Base-by-base conservation (phyloP, 495 filamentous ascomycete genomes). In the Platismatia glauca region DNA sequence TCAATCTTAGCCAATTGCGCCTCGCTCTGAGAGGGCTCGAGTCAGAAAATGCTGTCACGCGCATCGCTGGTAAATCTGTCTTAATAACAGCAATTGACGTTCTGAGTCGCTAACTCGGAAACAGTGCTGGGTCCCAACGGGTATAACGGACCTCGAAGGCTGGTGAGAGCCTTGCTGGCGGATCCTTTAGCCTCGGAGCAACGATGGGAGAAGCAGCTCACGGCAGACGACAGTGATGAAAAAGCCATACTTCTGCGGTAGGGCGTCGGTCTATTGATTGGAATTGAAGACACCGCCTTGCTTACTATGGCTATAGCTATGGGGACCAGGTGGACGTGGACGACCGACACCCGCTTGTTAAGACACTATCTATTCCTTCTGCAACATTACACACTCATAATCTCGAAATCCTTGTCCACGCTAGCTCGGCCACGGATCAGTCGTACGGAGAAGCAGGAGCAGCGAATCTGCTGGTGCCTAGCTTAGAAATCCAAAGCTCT, bases 1-100 rank as follows among this genome's bases (percentile, higher is more conserved):
- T 91, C 62, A 89, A 89, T 73, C 77, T 88, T 27, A 87, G 88
- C 61, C 83, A 90, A 66, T 71, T 97, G 58, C 86, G 90, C 68
- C 80, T 97, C 66, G 93, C 91, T 22, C 72, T 91, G 70, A 80
- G 86, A 57, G 90, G 90, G 8, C 76, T 96, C 65, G 83, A 88
- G 67, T 82, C 88, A 64, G 76, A 81, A 46, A 69, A 76, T 61
- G 76, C 79, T 38, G 80, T 88, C n/a, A 82, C 90, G 66, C 77
- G 93, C 41, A 78, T 97, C 70, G 91, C 84, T 65, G 74, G 79
- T 86, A 41, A 61, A 33, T 15, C 35, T n/a, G 11, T n/a, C 38
- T 22, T 37, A 33, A 58, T 38, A 24, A 12, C 31, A 46, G 27
- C 43, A 53, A 55, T 31, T 5, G 7, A 2, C 52, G 33, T 22